These are phyloP conservation scores for Coniochaeta sp. DNA, from an alignment of 2,329 filamentous ascomycete species.

Conservation along the genomic window DNA sequence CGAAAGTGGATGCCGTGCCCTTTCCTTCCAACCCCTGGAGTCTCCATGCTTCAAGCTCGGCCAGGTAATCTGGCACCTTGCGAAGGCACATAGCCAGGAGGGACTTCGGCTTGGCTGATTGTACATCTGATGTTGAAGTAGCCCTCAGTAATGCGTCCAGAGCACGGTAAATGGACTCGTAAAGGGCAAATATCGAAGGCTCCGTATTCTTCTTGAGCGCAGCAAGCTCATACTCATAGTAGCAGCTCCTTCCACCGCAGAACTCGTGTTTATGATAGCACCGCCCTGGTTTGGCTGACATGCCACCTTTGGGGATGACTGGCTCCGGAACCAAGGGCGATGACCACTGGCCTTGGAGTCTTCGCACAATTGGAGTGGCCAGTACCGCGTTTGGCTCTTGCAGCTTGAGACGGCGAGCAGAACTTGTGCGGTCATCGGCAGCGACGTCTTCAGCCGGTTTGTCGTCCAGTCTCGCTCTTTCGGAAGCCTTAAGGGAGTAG, in stretches of 20 bases:
- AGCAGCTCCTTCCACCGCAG: slow-evolving; percentile 12
- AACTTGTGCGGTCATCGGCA: slow-evolving; percentile 8
- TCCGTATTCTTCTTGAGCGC: slow-evolving; percentile 23
- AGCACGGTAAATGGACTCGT: slow-evolving; percentile 37
- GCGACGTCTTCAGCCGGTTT: background rate
- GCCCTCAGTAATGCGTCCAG: slow-evolving; percentile 36
- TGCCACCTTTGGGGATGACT: slow-evolving; percentile 1
- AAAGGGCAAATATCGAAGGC: slow-evolving; percentile 25
- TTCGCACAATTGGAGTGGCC: slow-evolving; percentile 23
- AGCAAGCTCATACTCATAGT: slow-evolving; percentile 26
- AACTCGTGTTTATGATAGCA: background rate
- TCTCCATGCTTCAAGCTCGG: slow-evolving; percentile 35
- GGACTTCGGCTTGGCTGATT: slow-evolving; percentile 25
- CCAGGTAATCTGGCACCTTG: slow-evolving; percentile 39
- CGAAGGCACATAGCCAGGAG: slow-evolving; percentile 42
- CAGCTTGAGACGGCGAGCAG: slow-evolving; percentile 5
- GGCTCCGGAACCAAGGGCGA: slow-evolving; percentile 18
- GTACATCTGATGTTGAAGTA: slow-evolving; percentile 21
- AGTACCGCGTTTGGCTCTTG: slow-evolving; percentile 17
- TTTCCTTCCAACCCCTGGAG: slow-evolving; percentile 27
- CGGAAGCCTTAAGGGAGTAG: slow-evolving; percentile 13
- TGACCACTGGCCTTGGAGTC: slow-evolving; percentile 20
- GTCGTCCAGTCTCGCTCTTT: background rate
- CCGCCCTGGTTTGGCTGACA: background rate
- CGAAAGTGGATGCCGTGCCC: slow-evolving; percentile 26